These are phyloP conservation scores for Firmiana major DNA, from an alignment of 345 rosid genomes.

Conservation along the genomic window DNA sequence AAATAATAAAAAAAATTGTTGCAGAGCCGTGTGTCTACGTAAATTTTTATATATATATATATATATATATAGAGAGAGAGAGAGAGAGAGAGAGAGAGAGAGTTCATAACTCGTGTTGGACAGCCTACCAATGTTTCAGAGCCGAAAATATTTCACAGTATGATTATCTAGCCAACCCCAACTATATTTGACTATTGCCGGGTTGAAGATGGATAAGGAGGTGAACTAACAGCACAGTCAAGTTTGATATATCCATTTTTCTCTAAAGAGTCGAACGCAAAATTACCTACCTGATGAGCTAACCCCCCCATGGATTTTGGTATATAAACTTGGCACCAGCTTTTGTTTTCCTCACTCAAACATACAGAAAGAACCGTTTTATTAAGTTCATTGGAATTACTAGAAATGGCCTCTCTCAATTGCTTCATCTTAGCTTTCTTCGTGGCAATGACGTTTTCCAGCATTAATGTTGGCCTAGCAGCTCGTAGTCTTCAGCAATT, in stretches of 20 bases:
- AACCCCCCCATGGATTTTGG: neutral
- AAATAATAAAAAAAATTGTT: too few relatives aligned
- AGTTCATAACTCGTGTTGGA: too few relatives aligned
- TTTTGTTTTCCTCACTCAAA: neutral
- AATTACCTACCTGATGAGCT: neutral
- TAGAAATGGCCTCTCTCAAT: slow-evolving; percentile 16
- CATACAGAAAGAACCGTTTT: neutral
- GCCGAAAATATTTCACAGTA: neutral
- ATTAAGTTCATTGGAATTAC: neutral
- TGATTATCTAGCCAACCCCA: slow-evolving; percentile 4
- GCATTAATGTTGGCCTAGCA: slow-evolving; percentile 8
- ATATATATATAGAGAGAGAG: too few relatives aligned
- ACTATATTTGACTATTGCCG: neutral
- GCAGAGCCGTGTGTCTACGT: too few relatives aligned
- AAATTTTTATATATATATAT: too few relatives aligned
- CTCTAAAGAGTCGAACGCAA: neutral
- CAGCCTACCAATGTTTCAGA: neutral
- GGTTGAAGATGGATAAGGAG: neutral
- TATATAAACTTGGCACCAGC: neutral
- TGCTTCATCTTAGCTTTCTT: neutral
- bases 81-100: too few relatives aligned
- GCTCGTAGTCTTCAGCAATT: slow-evolving; percentile 27
- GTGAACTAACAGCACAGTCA: slow-evolving; percentile 2
- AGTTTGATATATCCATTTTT: neutral
- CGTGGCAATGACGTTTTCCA: slow-evolving; percentile 5